Base-by-base conservation (phyloP, 2,329 filamentous ascomycete genomes). In the Pestalotiopsis fici region DNA sequence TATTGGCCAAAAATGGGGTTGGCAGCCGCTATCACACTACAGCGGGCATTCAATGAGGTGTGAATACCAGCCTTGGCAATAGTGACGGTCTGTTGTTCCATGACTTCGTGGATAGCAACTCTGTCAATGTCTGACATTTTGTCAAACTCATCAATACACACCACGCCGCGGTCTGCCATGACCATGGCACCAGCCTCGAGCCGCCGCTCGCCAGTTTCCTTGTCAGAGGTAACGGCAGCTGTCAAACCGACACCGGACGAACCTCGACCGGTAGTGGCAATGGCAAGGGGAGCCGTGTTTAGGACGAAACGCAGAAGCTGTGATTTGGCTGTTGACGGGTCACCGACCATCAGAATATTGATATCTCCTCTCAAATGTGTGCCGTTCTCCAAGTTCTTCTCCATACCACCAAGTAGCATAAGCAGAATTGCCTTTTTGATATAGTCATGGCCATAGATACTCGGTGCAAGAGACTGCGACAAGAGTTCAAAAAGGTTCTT, bases 71-170 rank as follows among this genome's bases (percentile, higher is more conserved):
- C 96, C 83, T 99, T 99, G 64, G 96, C 96, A 75, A 99, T 99
- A 15, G 96, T 99, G 69, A 99, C 96, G 0, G 96, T 99, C 82
- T 99, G 96, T 83, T 99, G 96, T 82, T 99, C 96, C 96, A 99
- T 99, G 72, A 99, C 96, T 93, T 99, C 96, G 88, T 99, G 96
- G 74, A 99, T 99, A 59, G 96, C 96, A 3, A 99, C 96, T 78
- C 96, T 90, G 80, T 99, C 96, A 67, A 98, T 91, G 77, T 99
- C 96, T 67, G 94, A 98, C 96, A 99, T 99, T 81, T 99, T 99
- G 84, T 99, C 96, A 73, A 99, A 99, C 77, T 99, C 96, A 78
- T 99, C 96, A 72, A 99, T 99, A 83, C 96, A 99, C 39, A 99
- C 96, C 12, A 99, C 95, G 73, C 96, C 96, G 70, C 96, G 92